phyloP scores from a whole-genome alignment of 768 basidiomycete species.

The Pulveroboletus sp. region DNA sequence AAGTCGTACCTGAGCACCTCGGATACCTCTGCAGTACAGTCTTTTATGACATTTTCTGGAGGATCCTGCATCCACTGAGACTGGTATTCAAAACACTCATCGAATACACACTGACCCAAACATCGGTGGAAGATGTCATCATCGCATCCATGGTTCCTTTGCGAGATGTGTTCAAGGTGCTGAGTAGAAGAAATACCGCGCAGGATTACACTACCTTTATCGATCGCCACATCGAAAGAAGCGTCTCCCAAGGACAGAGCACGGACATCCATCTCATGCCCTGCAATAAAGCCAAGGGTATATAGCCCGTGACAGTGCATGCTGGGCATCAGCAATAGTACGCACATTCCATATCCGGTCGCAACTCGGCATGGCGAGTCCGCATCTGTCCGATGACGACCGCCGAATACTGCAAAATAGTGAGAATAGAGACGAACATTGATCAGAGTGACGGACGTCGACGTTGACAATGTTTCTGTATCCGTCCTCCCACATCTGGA shows the following conservation, averaged over 20 bases:
- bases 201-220: slow-evolving; percentile 56
- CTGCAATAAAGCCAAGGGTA: slow-evolving; percentile 33
- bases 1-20: slow-evolving; percentile 63
- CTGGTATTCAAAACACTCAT: background rate
- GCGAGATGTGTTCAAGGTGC: background rate
- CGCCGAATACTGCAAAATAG: slow-evolving; percentile 58
- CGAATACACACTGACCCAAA: slow-evolving; percentile 55
- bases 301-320: background rate
- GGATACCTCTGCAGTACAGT: slow-evolving; percentile 74
- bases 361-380: slow-evolving; percentile 41
- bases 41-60: slow-evolving; percentile 61
- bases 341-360: slow-evolving; percentile 74
- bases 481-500: slow-evolving; percentile 84
- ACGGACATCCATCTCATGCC: slow-evolving; percentile 85
- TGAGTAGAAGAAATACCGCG: background rate
- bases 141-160: slow-evolving; percentile 85
- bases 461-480: slow-evolving; percentile 78
- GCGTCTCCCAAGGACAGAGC: slow-evolving; percentile 53
- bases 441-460: slow-evolving; percentile 48
- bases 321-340: background rate
- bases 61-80: slow-evolving; percentile 53
- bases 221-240: slow-evolving; percentile 77
- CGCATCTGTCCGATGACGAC: slow-evolving; percentile 77
- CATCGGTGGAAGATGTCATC: slow-evolving; percentile 79
- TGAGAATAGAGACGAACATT: background rate